These are phyloP conservation scores for Chondrostereum purpureum DNA, from an alignment of 1,284 basidiomycete genomes.

Conservation along the genomic window DNA sequence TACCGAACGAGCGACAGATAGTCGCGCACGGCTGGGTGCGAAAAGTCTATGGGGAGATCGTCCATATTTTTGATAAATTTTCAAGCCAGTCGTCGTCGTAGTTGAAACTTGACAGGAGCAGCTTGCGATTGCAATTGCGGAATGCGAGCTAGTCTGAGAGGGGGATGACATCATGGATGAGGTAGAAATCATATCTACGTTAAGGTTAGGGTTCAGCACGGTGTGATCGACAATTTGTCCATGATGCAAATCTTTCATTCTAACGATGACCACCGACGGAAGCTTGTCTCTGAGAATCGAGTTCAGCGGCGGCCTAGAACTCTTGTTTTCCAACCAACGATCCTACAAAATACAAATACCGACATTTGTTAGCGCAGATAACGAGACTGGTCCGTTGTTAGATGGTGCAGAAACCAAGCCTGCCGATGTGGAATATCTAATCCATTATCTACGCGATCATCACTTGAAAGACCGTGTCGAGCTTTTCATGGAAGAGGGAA, in stretches of 20 bases:
- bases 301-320: conserved; percentile 78
- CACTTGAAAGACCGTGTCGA: conserved; percentile 82
- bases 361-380: conserved; percentile 29
- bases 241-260: too few relatives aligned
- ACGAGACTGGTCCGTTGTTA: conserved; percentile 19
- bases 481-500: conserved; percentile 83
- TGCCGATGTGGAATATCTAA: conserved; percentile 69
- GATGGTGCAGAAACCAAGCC: conserved; percentile 33
- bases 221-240: too few relatives aligned
- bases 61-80: too few relatives aligned
- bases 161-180: not conserved
- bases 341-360: conserved; percentile 61
- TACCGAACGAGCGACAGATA: conserved; percentile 51
- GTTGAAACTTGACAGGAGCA: not conserved
- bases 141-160: not conserved
- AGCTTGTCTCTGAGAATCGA: conserved; percentile 34
- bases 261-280: too few relatives aligned
- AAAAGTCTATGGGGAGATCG: conserved; percentile 41
- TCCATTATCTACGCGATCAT: conserved; percentile 74
- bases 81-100: conserved; percentile 16
- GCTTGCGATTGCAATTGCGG: too few relatives aligned
- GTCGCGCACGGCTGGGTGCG: conserved; percentile 45
- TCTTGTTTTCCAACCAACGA: conserved; percentile 69
- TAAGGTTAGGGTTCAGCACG: not conserved
- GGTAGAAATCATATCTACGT: not conserved